Base-by-base conservation (phyloP, 495 filamentous ascomycete genomes). In the Penicillium silybi region DNA sequence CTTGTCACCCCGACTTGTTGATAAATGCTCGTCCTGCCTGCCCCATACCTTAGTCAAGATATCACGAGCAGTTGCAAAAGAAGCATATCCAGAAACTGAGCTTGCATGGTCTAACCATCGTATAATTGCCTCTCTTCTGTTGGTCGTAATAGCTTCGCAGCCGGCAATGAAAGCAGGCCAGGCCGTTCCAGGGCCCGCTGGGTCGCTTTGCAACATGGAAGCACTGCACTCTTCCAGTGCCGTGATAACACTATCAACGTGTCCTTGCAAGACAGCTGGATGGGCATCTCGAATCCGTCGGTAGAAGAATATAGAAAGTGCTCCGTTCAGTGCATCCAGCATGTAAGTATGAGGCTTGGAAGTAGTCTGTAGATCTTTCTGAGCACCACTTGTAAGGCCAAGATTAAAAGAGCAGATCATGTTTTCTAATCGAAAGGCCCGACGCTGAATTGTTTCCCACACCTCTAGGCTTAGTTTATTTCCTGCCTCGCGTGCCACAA, bases 111-210 rank as follows among this genome's bases (percentile, higher is more conserved):
- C 61, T 0, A 70, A 10, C 56, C 58, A 57, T 10, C 9, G 22
- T 27, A 59, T 44, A 0, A 70, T 61, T 3, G 56, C 56, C 20
- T 63, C 53, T 7, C 68, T 46, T 25, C 62, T 52, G 7, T 47
- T 11, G 0, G 44, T 4, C 0, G 65, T 65, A 6, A 64, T 54
- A 5, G 68, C 68, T 35, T 70, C 68, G 16, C 65, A 68, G 20
- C 68, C 68, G 5, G 68, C 68, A 44, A 70, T 67, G 17, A 70
- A 70, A 15, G 56, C 53, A 0, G 68, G 68, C 68, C 68, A 70
- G 11, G 62, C 59, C 8, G 63, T 65, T 0, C 65, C 68, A 1
- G 63, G 68, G 0, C 65, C 68, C 0, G 57, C 46, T 1, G 40
- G 39, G 9, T 45, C 50, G 18, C 49, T 57, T 15, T 60, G 38